Evolutionary conservation across 345 rosid genomes (phyloP), one percentile per base, ranked within the genome.

Genomic region (Ricinus communis): DNA sequence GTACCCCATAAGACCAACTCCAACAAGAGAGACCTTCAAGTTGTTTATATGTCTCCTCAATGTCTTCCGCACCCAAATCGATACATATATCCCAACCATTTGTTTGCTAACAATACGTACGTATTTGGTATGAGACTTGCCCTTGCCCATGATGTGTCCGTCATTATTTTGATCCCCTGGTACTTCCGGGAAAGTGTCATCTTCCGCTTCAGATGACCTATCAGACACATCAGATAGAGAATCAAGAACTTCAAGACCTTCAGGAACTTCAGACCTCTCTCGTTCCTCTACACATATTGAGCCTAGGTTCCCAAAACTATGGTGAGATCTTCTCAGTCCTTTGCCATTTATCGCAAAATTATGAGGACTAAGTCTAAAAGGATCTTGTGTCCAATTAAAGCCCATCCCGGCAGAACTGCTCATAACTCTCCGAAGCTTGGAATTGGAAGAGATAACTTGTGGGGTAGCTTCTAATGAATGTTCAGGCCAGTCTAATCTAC

Each of bases 1-100:
- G 83, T 93, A 96, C 28, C 99, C 99, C 99, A 96, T 96, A 36
- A 96, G 87, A 46, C 99, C 99, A 64, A 96, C 90, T 80, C 99
- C 99, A 49, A 96, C 99, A 0, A 90, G 97, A 40, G 98, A 91
- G 73, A 96, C 99, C 84, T 82, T 83, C 81, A 96, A 72, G 69
- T 96, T 91, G 85, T 93, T 96, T 73, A 96, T 85, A 58, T 88
- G 98, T 69, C 88, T 83, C 82, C 99, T 87, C 75, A 96, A 80
- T 77, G 88, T 81, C 77, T 87, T 81, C 11, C 95, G 86, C 79
- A 91, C 95, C 99, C 99, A 96, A 70, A 96, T 64, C 11, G 99
- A 96, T 57, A 96, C 77, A 66, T 96, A 91, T 61, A 96, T 93
- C 58, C 99, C 99, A 28, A 96, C 96, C 99, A 96, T 96, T 80